These are phyloP conservation scores for Polysphondylium violaceum DNA, from an alignment of 78 protist species.

Conservation along the genomic window DNA sequence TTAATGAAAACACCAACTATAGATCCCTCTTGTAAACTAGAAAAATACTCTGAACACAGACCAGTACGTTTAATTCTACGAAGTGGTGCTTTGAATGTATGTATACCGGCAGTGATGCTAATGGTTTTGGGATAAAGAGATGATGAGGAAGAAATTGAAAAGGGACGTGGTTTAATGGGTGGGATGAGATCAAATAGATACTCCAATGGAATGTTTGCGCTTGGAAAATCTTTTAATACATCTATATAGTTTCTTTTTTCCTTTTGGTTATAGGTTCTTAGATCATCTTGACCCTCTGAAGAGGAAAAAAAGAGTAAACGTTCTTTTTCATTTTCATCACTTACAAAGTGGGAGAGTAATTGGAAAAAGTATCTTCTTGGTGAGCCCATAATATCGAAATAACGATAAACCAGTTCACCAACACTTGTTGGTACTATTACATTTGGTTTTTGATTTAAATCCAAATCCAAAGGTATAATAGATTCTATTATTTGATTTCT, in stretches of 20 bases:
- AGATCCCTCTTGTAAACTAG: conserved; percentile 2
- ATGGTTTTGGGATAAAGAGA: conserved; percentile 17
- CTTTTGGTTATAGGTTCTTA: conserved; percentile 70
- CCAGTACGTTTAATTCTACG: conserved; percentile 67
- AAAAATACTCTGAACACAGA: conserved; percentile 67
- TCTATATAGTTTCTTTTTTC: conserved; percentile 78
- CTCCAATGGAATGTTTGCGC: conserved; percentile 50
- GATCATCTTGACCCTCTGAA: conserved; percentile 78
- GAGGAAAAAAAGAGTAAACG: conserved; percentile 76
- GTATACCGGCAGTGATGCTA: conserved; percentile 62
- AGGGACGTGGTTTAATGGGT: conserved; percentile 79
- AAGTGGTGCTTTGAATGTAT: conserved; percentile 45
- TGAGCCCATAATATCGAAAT: conserved; percentile 80
- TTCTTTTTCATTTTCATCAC: conserved; percentile 54
- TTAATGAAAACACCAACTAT: conserved; percentile 50
- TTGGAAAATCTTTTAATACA: conserved; percentile 74
- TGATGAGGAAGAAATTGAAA: conserved; percentile 84
- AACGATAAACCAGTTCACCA: conserved; percentile 15
- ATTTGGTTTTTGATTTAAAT: conserved; percentile 9
- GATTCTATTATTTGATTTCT: conserved; percentile 22
- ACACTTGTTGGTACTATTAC: conserved; percentile 48
- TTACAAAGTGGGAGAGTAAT: conserved; percentile 60
- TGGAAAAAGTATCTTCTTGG: conserved; percentile 83
- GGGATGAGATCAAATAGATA: conserved; percentile 80
- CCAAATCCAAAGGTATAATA: conserved; percentile 46